Conservation (phyloP, 441 rosid genomes). For the Isatis lusitanica region DNA sequence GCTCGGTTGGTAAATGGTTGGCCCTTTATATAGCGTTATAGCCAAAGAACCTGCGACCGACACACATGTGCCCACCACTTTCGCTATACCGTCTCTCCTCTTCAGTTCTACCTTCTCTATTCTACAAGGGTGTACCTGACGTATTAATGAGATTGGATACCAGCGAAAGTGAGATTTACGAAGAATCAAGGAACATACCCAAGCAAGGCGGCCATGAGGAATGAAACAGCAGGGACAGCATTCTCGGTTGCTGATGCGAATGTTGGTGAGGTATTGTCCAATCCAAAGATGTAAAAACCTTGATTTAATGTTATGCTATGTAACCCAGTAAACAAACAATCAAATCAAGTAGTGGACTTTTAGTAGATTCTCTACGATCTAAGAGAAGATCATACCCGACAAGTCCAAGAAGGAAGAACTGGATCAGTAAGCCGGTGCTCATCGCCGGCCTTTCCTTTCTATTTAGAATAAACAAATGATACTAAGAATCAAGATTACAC, state of each 20-base stretch:
- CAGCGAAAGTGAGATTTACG: neutral
- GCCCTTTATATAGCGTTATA: slow-evolving; percentile 82
- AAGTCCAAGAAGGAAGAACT: slow-evolving; percentile 75
- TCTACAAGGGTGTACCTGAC: slow-evolving; percentile 39
- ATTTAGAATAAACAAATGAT: slow-evolving; percentile 20
- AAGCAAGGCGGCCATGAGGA: slow-evolving; percentile 69
- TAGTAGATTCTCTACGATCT: neutral
- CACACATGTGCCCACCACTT: slow-evolving; percentile 68
- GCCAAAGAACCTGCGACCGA: slow-evolving; percentile 75
- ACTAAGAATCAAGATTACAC: neutral
- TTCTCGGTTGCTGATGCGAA: slow-evolving; percentile 87
- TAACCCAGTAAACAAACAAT: neutral
- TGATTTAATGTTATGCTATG: slow-evolving; percentile 74
- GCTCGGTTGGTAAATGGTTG: slow-evolving; percentile 54
- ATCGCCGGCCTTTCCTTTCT: slow-evolving; percentile 74
- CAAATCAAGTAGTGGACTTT: neutral
- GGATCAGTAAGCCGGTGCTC: slow-evolving; percentile 49
- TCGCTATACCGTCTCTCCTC: slow-evolving; percentile 71
- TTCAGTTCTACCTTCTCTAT: slow-evolving; percentile 65
- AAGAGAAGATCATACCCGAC: slow-evolving; percentile 54
- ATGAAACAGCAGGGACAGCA: slow-evolving; percentile 84
- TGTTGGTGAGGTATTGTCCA: slow-evolving; percentile 82
- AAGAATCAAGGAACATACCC: slow-evolving; percentile 42
- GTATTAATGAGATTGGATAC: neutral
- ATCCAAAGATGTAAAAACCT: slow-evolving; percentile 73